phyloP scores from a whole-genome alignment of 306 rosid genomes.

The Fagus sylvatica region DNA sequence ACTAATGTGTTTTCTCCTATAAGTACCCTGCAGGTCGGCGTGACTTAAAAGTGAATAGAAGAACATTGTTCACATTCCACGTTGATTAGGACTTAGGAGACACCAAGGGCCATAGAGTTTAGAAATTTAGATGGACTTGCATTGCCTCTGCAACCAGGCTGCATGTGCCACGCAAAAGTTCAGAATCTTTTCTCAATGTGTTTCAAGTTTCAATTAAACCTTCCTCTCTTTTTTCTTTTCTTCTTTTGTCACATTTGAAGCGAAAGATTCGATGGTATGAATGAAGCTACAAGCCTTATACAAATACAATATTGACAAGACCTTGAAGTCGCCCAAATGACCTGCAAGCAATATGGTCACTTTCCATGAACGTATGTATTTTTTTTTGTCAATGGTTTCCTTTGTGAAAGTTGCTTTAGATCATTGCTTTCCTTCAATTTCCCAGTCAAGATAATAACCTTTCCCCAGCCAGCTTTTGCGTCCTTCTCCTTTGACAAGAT shows the following conservation, averaged over 20 bases:
- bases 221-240: too few relatives aligned
- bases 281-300: neutral
- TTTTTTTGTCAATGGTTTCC: neutral
- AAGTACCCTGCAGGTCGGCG: too few relatives aligned
- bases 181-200: too few relatives aligned
- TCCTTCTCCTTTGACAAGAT: slow-evolving; percentile 17
- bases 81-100: too few relatives aligned
- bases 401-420: slow-evolving; percentile 46
- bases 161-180: too few relatives aligned
- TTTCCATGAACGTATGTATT: neutral
- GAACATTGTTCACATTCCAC: too few relatives aligned
- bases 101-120: too few relatives aligned
- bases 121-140: too few relatives aligned
- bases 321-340: neutral
- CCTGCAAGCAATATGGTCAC: neutral
- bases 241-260: neutral
- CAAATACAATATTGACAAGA: neutral
- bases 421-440: neutral
- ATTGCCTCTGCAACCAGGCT: too few relatives aligned
- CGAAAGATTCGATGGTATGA: neutral
- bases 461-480: slow-evolving; percentile 11
- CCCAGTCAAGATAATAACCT: neutral
- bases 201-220: too few relatives aligned
- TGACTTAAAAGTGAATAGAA: too few relatives aligned
- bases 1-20: too few relatives aligned